Evolutionary conservation across 225 moss, liverwort and hornwort genomes (phyloP), one percentile per base, ranked within the genome.

Genomic region (Physcomitrium patens): DNA sequence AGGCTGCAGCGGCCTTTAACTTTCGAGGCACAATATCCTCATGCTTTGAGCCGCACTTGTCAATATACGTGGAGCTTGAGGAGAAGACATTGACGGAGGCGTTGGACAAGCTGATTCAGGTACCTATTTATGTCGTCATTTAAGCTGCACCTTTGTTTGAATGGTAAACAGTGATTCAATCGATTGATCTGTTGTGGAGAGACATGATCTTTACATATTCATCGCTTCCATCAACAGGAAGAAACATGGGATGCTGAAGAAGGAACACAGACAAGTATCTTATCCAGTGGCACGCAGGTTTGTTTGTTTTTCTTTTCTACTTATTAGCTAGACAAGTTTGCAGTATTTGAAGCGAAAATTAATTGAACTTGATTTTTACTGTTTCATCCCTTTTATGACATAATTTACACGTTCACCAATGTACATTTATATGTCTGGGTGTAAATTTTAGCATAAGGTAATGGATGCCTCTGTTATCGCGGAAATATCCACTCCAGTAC

Each of bases 201-300:
- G 16, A 10, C 50, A 70, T 28, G 48, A 16, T 65, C 24, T 16
- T 72, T 54, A 10, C 16, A 8, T 70, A 28, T 60, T 42, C 5
- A 58, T 9, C 51, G 26, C 45, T 62, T 4, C 60, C 23, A 10
- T 65, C 6, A 78, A 73, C 91, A 99, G 95, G 99, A 99, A 77
- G 99, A 99, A 81, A 95, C 95, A 19, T 99, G 99, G 99, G 99
- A 99, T 46, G 89, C 86, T 65, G 99, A 99, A 81, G 99, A 99
- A 85, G 95, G 95, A 71, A 93, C 90, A 16, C 93, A 95, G 71
- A 93, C 90, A 72, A 81, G 93, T 53, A 81, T 99, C 60, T 85
- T 99, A 18, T 86, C 85, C 66, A 93, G 99, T 85, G 93, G 99
- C 80, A 92, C 90, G 8, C 99, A 92, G 93, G 99, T 93, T 44